Conservation (phyloP, 1,139 yeast genomes). For the Suhomyces bolitotheri region DNA sequence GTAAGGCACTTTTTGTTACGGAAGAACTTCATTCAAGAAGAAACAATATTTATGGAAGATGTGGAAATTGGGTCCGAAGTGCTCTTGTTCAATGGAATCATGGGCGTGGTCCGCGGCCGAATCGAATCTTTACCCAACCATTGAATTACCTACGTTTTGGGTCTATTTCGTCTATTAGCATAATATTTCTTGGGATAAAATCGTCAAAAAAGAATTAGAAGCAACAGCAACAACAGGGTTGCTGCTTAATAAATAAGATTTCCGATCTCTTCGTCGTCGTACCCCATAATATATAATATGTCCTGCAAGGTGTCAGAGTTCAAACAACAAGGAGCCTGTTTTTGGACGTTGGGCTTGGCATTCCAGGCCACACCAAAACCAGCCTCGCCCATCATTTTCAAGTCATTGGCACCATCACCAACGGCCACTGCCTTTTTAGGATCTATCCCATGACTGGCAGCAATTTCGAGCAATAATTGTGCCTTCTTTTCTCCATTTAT, state of each 20-base stretch:
- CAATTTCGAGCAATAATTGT: slow-evolving; percentile 64
- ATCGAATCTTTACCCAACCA: no score
- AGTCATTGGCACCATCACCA: slow-evolving; percentile 97
- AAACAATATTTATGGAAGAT: slow-evolving; percentile 42
- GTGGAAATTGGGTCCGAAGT: slow-evolving; percentile 64
- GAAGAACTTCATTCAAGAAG: slow-evolving; percentile 58
- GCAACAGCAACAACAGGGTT: no score
- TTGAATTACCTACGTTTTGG: no score
- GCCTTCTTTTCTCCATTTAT: slow-evolving; percentile 90
- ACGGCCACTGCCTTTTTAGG: slow-evolving; percentile 71
- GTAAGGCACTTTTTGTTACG: slow-evolving; percentile 65
- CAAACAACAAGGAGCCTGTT: slow-evolving; percentile 75
- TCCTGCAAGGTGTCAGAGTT: slow-evolving; percentile 72
- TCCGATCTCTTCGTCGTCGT: slow-evolving; percentile 56
- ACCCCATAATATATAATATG: slow-evolving; percentile 79
- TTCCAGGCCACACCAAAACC: slow-evolving; percentile 98
- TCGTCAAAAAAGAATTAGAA: no score
- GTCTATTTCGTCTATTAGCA: no score
- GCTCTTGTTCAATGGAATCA: slow-evolving; percentile 75
- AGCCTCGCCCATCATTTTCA: slow-evolving; percentile 87
- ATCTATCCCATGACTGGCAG: slow-evolving; percentile 59
- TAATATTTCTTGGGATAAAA: no score
- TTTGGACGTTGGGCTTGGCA: slow-evolving; percentile 91
- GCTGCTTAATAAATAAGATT: slow-evolving; percentile 2
- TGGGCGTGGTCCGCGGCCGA: slow-evolving; percentile 75